Evolutionary conservation across 2,329 filamentous ascomycete genomes (phyloP).

Genomic region (Immersiporthe knoxdaviesiana): DNA sequence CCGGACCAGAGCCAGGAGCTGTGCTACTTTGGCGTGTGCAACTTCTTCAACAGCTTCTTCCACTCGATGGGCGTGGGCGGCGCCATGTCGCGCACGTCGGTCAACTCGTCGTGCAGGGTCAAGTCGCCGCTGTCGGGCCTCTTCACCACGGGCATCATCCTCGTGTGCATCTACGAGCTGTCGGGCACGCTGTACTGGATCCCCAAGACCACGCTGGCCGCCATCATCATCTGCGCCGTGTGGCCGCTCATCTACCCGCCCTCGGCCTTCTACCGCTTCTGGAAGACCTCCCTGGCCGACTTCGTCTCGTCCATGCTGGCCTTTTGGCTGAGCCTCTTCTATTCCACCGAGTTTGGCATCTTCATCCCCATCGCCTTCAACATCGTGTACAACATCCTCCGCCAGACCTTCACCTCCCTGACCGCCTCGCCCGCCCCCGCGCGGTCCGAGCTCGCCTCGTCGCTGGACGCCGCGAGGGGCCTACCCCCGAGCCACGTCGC

Average conservation of each 20-base stretch:
- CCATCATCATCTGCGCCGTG: constrained; percentile 69
- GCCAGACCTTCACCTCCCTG: constrained; percentile 57
- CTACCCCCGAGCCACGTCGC: constrained; percentile 40
- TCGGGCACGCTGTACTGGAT: constrained; percentile 67
- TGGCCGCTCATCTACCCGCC: constrained; percentile 63
- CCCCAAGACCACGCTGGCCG: constrained; percentile 66
- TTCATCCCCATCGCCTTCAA: constrained; percentile 64
- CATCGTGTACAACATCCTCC: constrained; percentile 62
- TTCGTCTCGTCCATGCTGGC: constrained; percentile 66
- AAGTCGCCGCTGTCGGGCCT: constrained; percentile 63
- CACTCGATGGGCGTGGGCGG: constrained; percentile 66
- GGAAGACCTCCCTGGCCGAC: constrained; percentile 65
- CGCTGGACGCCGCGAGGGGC: constrained; percentile 34
- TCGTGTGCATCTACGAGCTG: constrained; percentile 65
- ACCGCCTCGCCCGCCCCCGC: constrained; percentile 36
- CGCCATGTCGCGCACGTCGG: constrained; percentile 68
- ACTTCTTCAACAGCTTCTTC: constrained; percentile 68
- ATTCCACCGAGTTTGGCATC: constrained; percentile 63
- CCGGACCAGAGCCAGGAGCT: constrained; percentile 69
- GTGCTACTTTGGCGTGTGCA: constrained; percentile 63
- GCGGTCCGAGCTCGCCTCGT: constrained; percentile 35
- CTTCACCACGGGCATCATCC: constrained; percentile 63
- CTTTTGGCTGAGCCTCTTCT: constrained; percentile 67
- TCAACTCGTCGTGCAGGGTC: constrained; percentile 67
- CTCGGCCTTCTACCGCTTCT: constrained; percentile 64